Base-by-base conservation (phyloP, 148 eudicot species). In the Drosera capensis region DNA sequence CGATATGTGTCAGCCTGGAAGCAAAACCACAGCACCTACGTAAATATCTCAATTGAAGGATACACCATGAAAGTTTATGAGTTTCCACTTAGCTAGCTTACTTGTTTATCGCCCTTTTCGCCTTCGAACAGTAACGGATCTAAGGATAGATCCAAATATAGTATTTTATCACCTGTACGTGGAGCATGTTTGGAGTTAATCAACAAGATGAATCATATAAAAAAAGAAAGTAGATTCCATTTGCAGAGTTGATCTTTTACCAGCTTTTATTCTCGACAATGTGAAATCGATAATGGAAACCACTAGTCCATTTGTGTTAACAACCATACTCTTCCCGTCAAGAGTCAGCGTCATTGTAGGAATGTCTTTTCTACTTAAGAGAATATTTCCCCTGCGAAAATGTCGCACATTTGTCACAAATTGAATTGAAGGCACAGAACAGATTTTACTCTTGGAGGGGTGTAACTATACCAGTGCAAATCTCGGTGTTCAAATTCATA, bases 401-500 rank as follows among this genome's bases (percentile, higher is more conserved):
- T 14, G 17, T 14, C 18, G 7, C n/a, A n/a, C 6, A 39, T 3
- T 39, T 6, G 17, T 28, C 31, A 39, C 18, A 20, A 20, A 39
- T n/a, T n/a, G n/a, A 39, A 39, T 1, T 11, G 18, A 11, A 1
- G 17, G 17, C 1, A 14, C 7, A 39, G 17, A 25, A 3, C 23
- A 7, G 11, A 14, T 31, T 3, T 44, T 59, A 11, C 35, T 44
- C 13, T 14, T 35, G 20, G 35, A 36, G 30, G 15, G 18, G 2
- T 2, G 28, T 1, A 52, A 73, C 40, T 57, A 50, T 46, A 90
- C 95, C 93, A 84, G 62, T 90, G 97, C 65, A 90, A 59, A 68
- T 90, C 97, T 25, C 99, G 75, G 55, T 90, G 99, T 68, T 90
- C 95, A 65, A 90, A 90, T 61, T 84, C 88, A 68, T 66, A 90